Base-by-base conservation (phyloP, 176 grass and related monocot species). In the Musa schizocarpa region DNA sequence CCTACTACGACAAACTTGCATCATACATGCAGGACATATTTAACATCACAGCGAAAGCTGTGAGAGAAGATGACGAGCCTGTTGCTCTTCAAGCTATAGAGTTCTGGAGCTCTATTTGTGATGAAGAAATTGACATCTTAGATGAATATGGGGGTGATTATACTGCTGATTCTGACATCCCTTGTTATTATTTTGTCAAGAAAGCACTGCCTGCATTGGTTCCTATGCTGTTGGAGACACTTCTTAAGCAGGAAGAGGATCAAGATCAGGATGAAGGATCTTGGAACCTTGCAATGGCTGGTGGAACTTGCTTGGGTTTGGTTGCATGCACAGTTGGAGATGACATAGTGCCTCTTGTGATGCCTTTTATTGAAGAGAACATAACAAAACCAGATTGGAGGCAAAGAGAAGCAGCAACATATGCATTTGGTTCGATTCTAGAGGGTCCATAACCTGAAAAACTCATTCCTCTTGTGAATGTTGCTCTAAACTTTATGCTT, bases 211-310 rank as follows among this genome's bases (percentile, higher is more conserved):
- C 71, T 73, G 71, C 71, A 17, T 55, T 73, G 14, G 71, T 73
- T 73, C 71, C 71, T 16, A 73, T 73, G 71, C 43, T 73, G 56
- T 55, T 56, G 52, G 71, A 73, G 71, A 73, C 52, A 23, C 71
- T 73, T 24, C 52, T 74, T 74, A 56, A 74, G 52, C 71, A 74
- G 53, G 71, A 74, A 53, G 71, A 74, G 53, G 71, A 74, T 74
- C 71, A 74, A 74, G 71, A 74, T 55, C 71, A 29, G 71, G 71
- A 74, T 74, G 71, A 74, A 74, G 71, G 71, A 2, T 21, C 51
- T 74, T 74, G 71, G 71, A 74, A 74, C 53, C 71, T 74, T 74
- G 71, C 71, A 26, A 74, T 74, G 71, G 71, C 71, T 14, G 71
- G 71, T 2, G 71, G 71, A 74, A 74, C 71, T 9, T 74, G 71